Conservation (phyloP, 371 early-diverging fungal species). For the Phascolomyces articulosus region DNA sequence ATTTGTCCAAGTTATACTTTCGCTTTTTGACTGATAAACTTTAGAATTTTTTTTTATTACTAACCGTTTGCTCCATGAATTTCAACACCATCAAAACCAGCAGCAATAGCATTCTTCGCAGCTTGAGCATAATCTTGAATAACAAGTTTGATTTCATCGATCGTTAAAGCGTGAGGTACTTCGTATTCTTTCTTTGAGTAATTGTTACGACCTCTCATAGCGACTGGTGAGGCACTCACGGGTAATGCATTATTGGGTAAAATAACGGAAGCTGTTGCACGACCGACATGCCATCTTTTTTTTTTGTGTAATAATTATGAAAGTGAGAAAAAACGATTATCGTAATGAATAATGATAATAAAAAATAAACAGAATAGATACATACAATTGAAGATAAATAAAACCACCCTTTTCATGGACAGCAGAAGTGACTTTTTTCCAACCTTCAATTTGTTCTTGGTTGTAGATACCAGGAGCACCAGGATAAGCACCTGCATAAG, state of each 20-base stretch:
- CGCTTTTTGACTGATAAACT: too few relatives aligned
- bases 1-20: too few relatives aligned
- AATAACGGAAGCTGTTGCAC: constrained; percentile 5
- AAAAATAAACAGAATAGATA: too few relatives aligned
- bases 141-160: constrained; percentile 62
- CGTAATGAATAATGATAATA: too few relatives aligned
- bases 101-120: constrained; percentile 36
- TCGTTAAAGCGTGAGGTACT: constrained; percentile 61
- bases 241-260: constrained; percentile 10
- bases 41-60: too few relatives aligned
- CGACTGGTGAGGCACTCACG: constrained; percentile 24
- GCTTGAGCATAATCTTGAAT: constrained; percentile 61
- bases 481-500: constrained; percentile 39
- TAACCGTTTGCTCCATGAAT: too few relatives aligned
- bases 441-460: constrained; percentile 54
- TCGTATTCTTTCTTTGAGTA: constrained; percentile 21
- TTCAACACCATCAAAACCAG: constrained; percentile 71
- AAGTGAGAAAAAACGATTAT: too few relatives aligned
- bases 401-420: constrained; percentile 61
- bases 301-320: too few relatives aligned
- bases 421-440: constrained; percentile 60
- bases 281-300: constrained; percentile 21
- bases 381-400: constrained; percentile 53
- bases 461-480: constrained; percentile 53
- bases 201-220: constrained; percentile 20